Conservation (phyloP, 306 rosid genomes). For the Trichosanthes cucumerina region DNA sequence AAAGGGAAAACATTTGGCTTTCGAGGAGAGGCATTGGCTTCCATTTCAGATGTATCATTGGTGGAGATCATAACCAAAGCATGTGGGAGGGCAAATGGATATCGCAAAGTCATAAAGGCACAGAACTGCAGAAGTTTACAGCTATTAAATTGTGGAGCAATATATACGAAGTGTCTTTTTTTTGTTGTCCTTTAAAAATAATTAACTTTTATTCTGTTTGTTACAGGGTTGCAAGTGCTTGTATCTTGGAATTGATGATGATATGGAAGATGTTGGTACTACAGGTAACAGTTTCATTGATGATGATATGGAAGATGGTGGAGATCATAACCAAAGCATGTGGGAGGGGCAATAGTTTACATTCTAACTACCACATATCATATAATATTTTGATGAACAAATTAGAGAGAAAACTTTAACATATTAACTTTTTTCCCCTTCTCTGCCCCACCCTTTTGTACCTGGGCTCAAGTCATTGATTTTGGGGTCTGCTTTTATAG, state of each 20-base stretch:
- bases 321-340: too few relatives aligned
- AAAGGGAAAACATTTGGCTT: conserved; percentile 57
- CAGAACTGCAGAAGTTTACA: conserved; percentile 16
- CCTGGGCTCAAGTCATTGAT: neutral
- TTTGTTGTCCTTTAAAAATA: conserved; percentile 7
- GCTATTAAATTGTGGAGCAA: conserved; percentile 15
- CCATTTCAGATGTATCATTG: conserved; percentile 74
- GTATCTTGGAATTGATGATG: conserved; percentile 69
- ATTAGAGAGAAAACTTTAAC: neutral
- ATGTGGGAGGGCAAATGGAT: conserved; percentile 85
- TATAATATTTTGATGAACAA: neutral
- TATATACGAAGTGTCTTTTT: neutral
- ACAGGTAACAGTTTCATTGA: conserved; percentile 63
- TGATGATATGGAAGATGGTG: too few relatives aligned
- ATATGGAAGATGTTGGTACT: conserved; percentile 80
- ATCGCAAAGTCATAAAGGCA: conserved; percentile 77
- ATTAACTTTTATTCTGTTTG: conserved; percentile 19
- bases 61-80: conserved; percentile 76
- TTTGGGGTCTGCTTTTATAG: neutral
- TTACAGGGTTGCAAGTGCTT: conserved; percentile 79
- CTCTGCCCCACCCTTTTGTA: neutral
- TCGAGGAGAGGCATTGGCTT: conserved; percentile 92
- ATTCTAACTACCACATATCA: neutral
- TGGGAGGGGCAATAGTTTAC: neutral
- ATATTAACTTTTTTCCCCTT: neutral